Evolutionary conservation across 2,329 filamentous ascomycete species (phyloP).

Genomic region (Coleophoma cylindrospora): DNA sequence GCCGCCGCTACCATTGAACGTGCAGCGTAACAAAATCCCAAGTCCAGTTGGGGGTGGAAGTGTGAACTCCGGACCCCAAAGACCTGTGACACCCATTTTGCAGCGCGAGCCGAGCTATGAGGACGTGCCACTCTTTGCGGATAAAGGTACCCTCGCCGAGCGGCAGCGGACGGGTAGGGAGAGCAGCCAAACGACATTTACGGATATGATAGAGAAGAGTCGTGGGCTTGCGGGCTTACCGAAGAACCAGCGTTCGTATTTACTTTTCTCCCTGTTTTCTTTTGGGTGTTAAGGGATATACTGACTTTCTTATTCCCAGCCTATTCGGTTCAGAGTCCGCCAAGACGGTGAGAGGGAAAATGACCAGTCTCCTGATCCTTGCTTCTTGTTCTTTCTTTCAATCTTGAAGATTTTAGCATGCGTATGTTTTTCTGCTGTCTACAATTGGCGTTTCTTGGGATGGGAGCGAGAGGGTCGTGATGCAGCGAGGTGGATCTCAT

Average conservation of each 20-base stretch:
- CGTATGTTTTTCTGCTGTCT: no score
- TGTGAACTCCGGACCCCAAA: not conserved
- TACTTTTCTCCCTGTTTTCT: no score
- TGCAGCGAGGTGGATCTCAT: no score
- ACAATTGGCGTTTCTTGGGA: no score
- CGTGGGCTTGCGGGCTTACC: slow-evolving; percentile 28
- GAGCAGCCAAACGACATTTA: slow-evolving; percentile 38
- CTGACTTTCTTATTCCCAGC: no score
- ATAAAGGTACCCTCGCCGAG: slow-evolving; percentile 32
- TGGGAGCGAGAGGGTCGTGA: no score
- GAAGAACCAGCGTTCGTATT: slow-evolving; percentile 24
- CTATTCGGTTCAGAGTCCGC: no score
- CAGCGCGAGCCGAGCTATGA: slow-evolving; percentile 40
- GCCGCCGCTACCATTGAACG: slow-evolving; percentile 16
- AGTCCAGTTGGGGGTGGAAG: not conserved
- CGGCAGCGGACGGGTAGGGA: slow-evolving; percentile 6
- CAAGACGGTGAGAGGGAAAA: no score
- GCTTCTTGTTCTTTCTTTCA: no score
- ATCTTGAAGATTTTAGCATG: no score
- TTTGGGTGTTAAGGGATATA: no score
- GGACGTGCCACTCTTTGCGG: slow-evolving; percentile 49
- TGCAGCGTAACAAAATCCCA: slow-evolving; percentile 4
- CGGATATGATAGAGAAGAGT: slow-evolving; percentile 46
- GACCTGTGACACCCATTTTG: slow-evolving; percentile 28
- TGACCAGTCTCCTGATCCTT: no score